These are phyloP conservation scores for Pseudonitzschia multiseries DNA, from an alignment of 108 stramenopile species.

Conservation along the genomic window DNA sequence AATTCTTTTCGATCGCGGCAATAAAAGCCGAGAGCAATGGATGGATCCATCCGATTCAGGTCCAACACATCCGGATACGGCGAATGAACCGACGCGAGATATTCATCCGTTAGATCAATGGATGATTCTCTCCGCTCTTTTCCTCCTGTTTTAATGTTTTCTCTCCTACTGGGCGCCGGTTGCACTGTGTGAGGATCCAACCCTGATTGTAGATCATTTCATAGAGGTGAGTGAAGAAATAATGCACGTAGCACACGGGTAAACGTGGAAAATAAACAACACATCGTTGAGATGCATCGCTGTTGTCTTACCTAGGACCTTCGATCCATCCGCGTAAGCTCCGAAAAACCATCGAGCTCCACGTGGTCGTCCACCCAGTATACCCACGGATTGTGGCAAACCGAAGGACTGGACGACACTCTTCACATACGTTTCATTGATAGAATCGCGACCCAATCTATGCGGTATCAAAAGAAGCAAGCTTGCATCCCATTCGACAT, in stretches of 20 bases:
- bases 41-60: conserved; percentile 81
- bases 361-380: conserved; percentile 85
- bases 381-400: conserved; percentile 81
- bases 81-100: conserved; percentile 73
- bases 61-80: conserved; percentile 51
- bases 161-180: conserved; percentile 51
- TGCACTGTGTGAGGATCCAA: conserved; percentile 91
- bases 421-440: conserved; percentile 57
- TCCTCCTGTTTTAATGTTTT: conserved; percentile 14
- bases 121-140: conserved; percentile 4
- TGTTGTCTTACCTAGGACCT: conserved; percentile 36
- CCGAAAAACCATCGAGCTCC: conserved; percentile 92
- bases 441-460: conserved; percentile 65
- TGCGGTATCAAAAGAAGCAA: conserved; percentile 76
- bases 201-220: conserved; percentile 28
- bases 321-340: conserved; percentile 61
- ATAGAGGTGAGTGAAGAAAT: too few relatives aligned
- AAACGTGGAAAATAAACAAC: not conserved
- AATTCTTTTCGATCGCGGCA: conserved; percentile 69
- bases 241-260: too few relatives aligned
- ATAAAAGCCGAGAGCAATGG: conserved; percentile 87
- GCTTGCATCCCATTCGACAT: conserved; percentile 66
- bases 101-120: conserved; percentile 62
- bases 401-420: conserved; percentile 58
- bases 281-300: not conserved